phyloP scores from a whole-genome alignment of 2,329 filamentous ascomycete species.

The Pseudopyricularia cyperi region DNA sequence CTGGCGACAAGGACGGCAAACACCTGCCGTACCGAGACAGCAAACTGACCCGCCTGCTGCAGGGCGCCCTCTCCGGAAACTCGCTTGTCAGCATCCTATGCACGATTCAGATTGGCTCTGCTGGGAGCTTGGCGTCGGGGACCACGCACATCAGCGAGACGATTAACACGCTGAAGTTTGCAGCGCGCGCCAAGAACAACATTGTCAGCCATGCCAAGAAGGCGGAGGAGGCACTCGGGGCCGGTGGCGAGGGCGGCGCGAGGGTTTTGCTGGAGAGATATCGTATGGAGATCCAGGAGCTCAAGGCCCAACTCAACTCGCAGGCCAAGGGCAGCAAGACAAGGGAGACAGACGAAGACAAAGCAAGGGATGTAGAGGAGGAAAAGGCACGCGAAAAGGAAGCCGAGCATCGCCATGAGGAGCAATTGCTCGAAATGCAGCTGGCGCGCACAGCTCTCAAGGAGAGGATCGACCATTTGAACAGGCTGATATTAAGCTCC shows the following conservation, averaged over 20 bases:
- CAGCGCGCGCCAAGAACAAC: constrained; percentile 91
- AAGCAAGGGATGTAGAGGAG: constrained; percentile 51
- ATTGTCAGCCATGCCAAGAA: constrained; percentile 95
- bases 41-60: constrained; percentile 85
- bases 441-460: constrained; percentile 89
- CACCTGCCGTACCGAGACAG: constrained; percentile 95
- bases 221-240: constrained; percentile 75
- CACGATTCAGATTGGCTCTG: constrained; percentile 80
- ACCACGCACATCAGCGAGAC: constrained; percentile 77
- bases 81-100: constrained; percentile 96
- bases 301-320: constrained; percentile 69
- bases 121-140: constrained; percentile 55
- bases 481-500: constrained; percentile 85
- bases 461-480: constrained; percentile 93
- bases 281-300: constrained; percentile 77
- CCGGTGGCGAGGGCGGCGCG: constrained; percentile 71
- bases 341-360: constrained; percentile 50
- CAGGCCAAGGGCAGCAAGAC: constrained; percentile 59
- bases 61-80: constrained; percentile 83
- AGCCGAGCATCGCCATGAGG: constrained; percentile 76
- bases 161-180: constrained; percentile 92
- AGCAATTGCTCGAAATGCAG: constrained; percentile 98
- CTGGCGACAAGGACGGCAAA: constrained; percentile 69
- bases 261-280: constrained; percentile 85
- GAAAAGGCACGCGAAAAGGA: constrained; percentile 66